Evolutionary conservation across 2,329 filamentous ascomycete genomes (phyloP).

Genomic region (Boeremia exigua): DNA sequence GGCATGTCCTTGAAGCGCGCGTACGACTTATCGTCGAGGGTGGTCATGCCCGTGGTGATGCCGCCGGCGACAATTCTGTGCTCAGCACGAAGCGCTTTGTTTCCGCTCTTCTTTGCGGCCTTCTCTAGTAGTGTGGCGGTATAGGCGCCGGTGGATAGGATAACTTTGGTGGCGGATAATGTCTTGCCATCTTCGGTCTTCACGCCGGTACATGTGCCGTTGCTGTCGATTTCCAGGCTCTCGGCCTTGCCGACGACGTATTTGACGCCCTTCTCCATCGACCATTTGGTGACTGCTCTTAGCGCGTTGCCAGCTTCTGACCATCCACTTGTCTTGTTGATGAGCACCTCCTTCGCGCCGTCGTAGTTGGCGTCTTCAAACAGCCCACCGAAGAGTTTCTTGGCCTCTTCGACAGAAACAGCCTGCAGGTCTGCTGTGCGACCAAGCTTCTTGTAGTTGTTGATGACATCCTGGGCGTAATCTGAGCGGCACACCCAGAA

Average conservation of each 20-base stretch:
- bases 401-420: conserved; percentile 58
- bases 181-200: conserved; percentile 44
- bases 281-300: conserved; percentile 59
- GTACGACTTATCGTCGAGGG: conserved; percentile 46
- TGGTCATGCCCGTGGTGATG: conserved; percentile 57
- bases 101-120: conserved; percentile 54
- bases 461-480: conserved; percentile 57
- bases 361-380: conserved; percentile 67
- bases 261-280: conserved; percentile 63
- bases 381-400: conserved; percentile 63
- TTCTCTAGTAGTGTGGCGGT: conserved; percentile 55
- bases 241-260: conserved; percentile 63
- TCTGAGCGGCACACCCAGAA: conserved; percentile 52
- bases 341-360: conserved; percentile 64
- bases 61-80: conserved; percentile 64
- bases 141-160: conserved; percentile 52
- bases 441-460: conserved; percentile 59
- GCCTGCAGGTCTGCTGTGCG: conserved; percentile 54
- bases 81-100: conserved; percentile 60
- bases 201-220: conserved; percentile 50
- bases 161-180: conserved; percentile 32
- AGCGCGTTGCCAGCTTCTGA: conserved; percentile 67
- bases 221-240: conserved; percentile 56
- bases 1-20: conserved; percentile 43
- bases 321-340: conserved; percentile 69